Percentiles rank a stretch among this genome's conserved stretches.
Conservation (phyloP, 169 alveolate species). For the Eimeria tenella region DNA sequence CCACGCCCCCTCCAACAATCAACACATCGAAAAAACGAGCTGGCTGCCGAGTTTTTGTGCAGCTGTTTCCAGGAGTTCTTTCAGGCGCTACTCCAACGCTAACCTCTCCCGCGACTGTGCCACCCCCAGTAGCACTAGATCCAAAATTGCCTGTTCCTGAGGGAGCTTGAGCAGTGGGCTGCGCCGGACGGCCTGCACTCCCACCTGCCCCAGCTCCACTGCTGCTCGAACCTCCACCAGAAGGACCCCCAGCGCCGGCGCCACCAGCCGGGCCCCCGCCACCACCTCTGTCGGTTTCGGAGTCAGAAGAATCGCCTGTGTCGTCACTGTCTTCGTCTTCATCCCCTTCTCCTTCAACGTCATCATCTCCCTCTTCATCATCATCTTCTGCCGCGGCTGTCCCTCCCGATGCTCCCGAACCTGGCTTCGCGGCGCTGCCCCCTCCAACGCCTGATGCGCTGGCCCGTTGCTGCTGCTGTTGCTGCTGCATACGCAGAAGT, state of each 20-base stretch:
- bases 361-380: slow-evolving; percentile 73
- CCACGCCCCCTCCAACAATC: slow-evolving; percentile 76
- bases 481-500: slow-evolving; percentile 69
- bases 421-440: slow-evolving; percentile 35
- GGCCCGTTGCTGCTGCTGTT: slow-evolving; percentile 72
- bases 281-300: slow-evolving; percentile 62
- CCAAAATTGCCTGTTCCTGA: slow-evolving; percentile 52
- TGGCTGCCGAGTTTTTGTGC: background rate
- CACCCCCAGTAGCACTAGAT: slow-evolving; percentile 30
- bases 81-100: background rate
- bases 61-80: background rate
- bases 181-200: slow-evolving; percentile 40
- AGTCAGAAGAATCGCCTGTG: slow-evolving; percentile 60
- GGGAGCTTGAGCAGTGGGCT: slow-evolving; percentile 48
- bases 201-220: slow-evolving; percentile 41
- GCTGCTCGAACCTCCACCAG: slow-evolving; percentile 54
- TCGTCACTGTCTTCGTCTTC: slow-evolving; percentile 72
- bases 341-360: slow-evolving; percentile 70
- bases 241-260: slow-evolving; percentile 65
- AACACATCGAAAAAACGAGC: slow-evolving; percentile 60
- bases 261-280: slow-evolving; percentile 69
- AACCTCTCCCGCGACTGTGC: slow-evolving; percentile 21
- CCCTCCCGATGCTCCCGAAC: slow-evolving; percentile 38
- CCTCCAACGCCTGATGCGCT: slow-evolving; percentile 31
- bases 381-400: slow-evolving; percentile 66